Evolutionary conservation across 306 rosid genomes (phyloP), one percentile per base, ranked within the genome.

Genomic region (Cucurbita ficifolia): DNA sequence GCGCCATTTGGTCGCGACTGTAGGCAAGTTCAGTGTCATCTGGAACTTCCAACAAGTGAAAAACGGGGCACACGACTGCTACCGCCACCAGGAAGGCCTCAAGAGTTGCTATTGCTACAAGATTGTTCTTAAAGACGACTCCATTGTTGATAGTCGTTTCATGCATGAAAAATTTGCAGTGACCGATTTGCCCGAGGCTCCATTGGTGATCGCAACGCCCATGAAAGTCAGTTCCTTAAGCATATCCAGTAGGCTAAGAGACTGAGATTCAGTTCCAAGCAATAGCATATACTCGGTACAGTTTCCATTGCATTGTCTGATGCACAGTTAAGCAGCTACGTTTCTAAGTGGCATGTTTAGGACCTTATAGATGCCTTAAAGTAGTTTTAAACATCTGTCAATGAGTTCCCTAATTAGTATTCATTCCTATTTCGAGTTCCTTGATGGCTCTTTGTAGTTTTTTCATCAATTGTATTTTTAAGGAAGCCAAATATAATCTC

Each of bases 11-110:
- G 99, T 95, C 19, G 93, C 96, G 38, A 95, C 99, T 3, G 99
- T 95, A 62, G 99, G 99, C 73, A 95, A 95, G 74, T 95, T 95
- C 72, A 95, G 99, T 18, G 99, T 91, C 82, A 89, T 95, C 54
- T 95, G 99, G 97, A 91, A 95, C 83, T 91, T 95, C 88, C 96
- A 89, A 58, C 99, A 89, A 77, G 93, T 94, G 79, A 91, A 94
- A 84, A 83, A 94, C 35, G 84, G 99, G 49, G 80, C 97, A 17
- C 99, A 94, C 16, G 96, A 89, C 76, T 94, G 99, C 83, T 91
- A 94, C 83, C 90, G 73, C 38, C 79, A 88, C 76, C 99, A 89
- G 79, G 92, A 89, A 77, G 97, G 99, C 70, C 83, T 91, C 45
- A 91, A 91, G 91, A 95, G 97, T 82, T 95, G 99, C 83, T 95